phyloP scores from a whole-genome alignment of 2,329 filamentous ascomycete genomes.

The Pyrenophora tritici-repentis region DNA sequence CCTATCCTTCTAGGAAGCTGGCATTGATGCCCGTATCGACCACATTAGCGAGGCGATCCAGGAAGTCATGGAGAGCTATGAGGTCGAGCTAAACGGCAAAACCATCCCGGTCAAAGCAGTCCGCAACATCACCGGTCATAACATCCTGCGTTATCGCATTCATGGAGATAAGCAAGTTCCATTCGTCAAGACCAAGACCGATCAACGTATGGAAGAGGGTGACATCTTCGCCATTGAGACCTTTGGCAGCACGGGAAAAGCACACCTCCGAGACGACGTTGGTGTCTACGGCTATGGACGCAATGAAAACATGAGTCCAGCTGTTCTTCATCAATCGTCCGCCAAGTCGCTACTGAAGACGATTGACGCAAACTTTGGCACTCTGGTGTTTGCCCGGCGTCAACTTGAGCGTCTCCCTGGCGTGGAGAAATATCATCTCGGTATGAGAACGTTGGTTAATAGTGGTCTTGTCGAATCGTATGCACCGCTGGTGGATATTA shows the following conservation, averaged over 20 bases:
- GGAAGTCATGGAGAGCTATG: constrained; percentile 90
- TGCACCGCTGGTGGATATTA: constrained; percentile 83
- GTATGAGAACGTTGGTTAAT: constrained; percentile 82
- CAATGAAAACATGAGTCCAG: constrained; percentile 68
- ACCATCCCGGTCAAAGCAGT: constrained; percentile 81
- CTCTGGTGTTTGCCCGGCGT: constrained; percentile 82
- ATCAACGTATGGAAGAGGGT: constrained; percentile 95
- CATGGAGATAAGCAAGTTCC: constrained; percentile 92
- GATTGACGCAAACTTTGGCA: constrained; percentile 95
- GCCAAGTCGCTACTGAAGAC: constrained; percentile 82
- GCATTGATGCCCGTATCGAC: constrained; percentile 85
- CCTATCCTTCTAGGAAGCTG: constrained; percentile 66
- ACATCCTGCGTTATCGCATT: constrained; percentile 86
- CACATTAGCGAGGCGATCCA: constrained; percentile 85
- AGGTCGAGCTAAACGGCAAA: constrained; percentile 77
- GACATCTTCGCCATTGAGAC: constrained; percentile 96
- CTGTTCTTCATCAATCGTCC: constrained; percentile 74
- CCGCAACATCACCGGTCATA: constrained; percentile 87
- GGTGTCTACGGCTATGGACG: constrained; percentile 68
- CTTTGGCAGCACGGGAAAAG: constrained; percentile 90
- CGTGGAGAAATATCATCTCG: constrained; percentile 88
- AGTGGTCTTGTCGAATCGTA: constrained; percentile 86
- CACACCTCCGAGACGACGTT: constrained; percentile 80
- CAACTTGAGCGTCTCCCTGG: constrained; percentile 81
- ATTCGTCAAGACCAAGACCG: constrained; percentile 82